phyloP scores from a whole-genome alignment of 1,284 basidiomycete species.

The Porogramme epimiltina region DNA sequence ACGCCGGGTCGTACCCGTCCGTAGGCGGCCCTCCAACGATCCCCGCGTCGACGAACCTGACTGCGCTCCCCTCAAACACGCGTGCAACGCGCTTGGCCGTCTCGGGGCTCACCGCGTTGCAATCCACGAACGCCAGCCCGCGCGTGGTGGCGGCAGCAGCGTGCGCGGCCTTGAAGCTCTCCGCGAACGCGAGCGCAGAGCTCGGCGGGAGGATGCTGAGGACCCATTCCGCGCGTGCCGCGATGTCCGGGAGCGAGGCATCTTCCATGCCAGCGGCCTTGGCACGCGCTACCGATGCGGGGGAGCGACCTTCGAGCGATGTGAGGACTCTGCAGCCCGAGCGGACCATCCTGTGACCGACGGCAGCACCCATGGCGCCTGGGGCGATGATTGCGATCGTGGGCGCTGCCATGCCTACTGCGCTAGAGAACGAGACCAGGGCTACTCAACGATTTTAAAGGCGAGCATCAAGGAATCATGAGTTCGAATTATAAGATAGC shows the following conservation, averaged over 20 bases:
- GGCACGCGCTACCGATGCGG: slow-evolving; percentile 49
- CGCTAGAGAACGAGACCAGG: too few species aligned
- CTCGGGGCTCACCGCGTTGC: slow-evolving; percentile 58
- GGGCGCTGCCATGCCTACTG: slow-evolving; percentile 16
- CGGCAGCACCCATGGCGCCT: slow-evolving; percentile 46
- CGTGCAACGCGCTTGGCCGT: slow-evolving; percentile 49
- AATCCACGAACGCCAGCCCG: slow-evolving; percentile 48
- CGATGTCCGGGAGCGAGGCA: slow-evolving; percentile 46
- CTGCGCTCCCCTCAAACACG: slow-evolving; percentile 42
- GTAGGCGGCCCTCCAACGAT: slow-evolving; percentile 60
- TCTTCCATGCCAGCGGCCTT: slow-evolving; percentile 54
- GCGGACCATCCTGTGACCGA: slow-evolving; percentile 41
- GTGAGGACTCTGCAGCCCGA: slow-evolving; percentile 53
- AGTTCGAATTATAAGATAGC: too few species aligned
- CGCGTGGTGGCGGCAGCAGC: slow-evolving; percentile 6
- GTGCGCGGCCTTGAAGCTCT: slow-evolving; percentile 38
- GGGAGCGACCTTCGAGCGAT: slow-evolving; percentile 51
- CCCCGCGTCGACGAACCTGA: slow-evolving; percentile 56
- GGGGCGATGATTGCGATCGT: slow-evolving; percentile 47
- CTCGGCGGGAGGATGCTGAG: slow-evolving; percentile 61
- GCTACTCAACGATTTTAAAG: too few species aligned
- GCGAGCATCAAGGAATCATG: too few species aligned
- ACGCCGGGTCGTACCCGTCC: slow-evolving; percentile 50
- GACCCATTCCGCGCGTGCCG: slow-evolving; percentile 45
- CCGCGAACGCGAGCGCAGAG: slow-evolving; percentile 51